phyloP scores from a whole-genome alignment of 352 stramenopile species.

The Phytophthora hybrid region DNA sequence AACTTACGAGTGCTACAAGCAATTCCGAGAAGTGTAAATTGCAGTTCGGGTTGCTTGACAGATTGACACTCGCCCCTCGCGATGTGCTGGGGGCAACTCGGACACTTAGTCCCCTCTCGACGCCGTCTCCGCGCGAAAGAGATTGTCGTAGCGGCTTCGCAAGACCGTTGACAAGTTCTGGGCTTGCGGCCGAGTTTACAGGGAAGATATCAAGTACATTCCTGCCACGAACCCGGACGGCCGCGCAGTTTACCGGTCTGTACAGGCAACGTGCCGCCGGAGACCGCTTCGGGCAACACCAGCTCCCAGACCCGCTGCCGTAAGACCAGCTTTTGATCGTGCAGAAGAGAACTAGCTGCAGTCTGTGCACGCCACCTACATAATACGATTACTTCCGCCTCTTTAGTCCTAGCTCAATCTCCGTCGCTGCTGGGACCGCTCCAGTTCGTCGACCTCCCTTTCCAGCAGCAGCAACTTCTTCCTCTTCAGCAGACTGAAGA shows the following conservation, averaged over 20 bases:
- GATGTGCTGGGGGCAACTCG: constrained; percentile 62
- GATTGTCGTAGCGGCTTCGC: constrained; percentile 36
- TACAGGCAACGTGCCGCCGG: too few relatives aligned
- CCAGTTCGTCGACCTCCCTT: constrained; percentile 25
- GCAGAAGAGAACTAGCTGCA: not conserved
- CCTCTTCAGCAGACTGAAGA: constrained; percentile 31
- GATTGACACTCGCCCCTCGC: constrained; percentile 45
- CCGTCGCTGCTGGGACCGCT: constrained; percentile 21
- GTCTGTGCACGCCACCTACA: not conserved
- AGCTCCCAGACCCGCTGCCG: constrained; percentile 18
- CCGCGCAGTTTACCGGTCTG: too few relatives aligned
- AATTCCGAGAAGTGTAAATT: constrained; percentile 69
- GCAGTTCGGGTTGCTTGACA: constrained; percentile 58
- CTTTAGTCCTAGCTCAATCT: not conserved
- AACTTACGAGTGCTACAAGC: constrained; percentile 65
- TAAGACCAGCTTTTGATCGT: not conserved
- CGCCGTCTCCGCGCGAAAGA: constrained; percentile 31
- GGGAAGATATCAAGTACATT: constrained; percentile 77
- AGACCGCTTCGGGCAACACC: constrained; percentile 22
- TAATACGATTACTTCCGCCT: not conserved
- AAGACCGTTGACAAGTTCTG: constrained; percentile 51
- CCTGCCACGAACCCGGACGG: constrained; percentile 30
- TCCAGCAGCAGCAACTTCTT: constrained; percentile 33
- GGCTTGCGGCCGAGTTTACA: constrained; percentile 75
- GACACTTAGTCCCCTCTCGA: constrained; percentile 50